A percentile compares a stretch with the other conserved stretches of the same genome.
phyloP scores from a whole-genome alignment of 1,284 basidiomycete species.

The Afroboletus lepidellus region DNA sequence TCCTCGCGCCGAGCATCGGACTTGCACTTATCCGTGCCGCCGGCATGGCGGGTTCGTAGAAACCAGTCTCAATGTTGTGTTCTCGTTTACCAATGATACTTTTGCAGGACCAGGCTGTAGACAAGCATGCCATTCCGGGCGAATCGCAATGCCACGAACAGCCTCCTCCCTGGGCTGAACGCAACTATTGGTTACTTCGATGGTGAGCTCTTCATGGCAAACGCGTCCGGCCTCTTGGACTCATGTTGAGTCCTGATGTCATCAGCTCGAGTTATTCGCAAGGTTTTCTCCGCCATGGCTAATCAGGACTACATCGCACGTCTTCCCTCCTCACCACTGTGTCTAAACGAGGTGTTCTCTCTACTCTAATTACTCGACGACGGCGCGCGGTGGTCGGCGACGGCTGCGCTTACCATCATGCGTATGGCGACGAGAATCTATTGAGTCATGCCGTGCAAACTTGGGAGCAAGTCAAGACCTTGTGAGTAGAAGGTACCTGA shows the following conservation, averaged over 20 bases:
- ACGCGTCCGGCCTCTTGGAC: conserved; percentile 15
- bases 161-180: conserved; percentile 12
- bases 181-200: conserved; percentile 10
- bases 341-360: conserved; percentile 7
- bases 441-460: conserved; percentile 45
- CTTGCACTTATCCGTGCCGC: no score
- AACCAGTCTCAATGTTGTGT: no score
- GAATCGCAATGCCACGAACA: conserved; percentile 4
- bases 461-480: conserved; percentile 47
- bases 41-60: no score
- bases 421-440: conserved; percentile 42
- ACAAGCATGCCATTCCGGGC: no score
- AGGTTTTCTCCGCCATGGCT: conserved; percentile 45
- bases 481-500: conserved; percentile 31
- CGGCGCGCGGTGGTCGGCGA: conserved; percentile 45
- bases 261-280: conserved; percentile 44
- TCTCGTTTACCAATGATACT: no score
- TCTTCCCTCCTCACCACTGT: neutral
- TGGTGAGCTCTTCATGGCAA: neutral
- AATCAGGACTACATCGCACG: conserved; percentile 8
- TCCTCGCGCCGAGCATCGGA: no score
- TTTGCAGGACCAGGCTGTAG: no score
- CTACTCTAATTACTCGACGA: conserved; percentile 14
- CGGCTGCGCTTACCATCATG: conserved; percentile 45
- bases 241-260: conserved; percentile 2